Conservation (phyloP, 805 yeast species). For the Saccharomycopsis javanensis region DNA sequence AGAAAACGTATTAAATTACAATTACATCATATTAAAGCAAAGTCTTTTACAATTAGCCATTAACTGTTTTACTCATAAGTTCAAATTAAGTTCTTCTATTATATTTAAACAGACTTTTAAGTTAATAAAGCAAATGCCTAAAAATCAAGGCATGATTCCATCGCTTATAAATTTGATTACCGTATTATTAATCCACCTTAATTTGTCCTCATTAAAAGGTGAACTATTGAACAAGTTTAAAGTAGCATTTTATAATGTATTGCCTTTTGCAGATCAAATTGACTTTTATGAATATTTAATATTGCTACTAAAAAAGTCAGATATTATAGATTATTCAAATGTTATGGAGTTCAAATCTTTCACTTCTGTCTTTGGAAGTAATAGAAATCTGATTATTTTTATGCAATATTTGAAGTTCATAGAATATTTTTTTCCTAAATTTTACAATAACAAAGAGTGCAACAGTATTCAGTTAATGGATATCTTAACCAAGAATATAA, state of each 20-base stretch:
- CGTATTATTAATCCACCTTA: constrained; percentile 2
- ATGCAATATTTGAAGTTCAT: background rate
- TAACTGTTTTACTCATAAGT: constrained; percentile 4
- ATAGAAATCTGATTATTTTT: background rate
- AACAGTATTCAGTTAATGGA: background rate
- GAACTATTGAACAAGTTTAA: constrained; percentile 10
- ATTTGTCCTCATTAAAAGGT: constrained; percentile 4
- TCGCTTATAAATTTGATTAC: constrained; percentile 4
- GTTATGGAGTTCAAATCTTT: background rate
- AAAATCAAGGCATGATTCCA: background rate
- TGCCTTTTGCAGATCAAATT: background rate
- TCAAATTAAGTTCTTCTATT: background rate
- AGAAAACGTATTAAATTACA: constrained; percentile 1
- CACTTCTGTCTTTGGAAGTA: background rate
- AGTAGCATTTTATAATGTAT: constrained; percentile 3
- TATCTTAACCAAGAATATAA: background rate
- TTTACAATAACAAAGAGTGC: background rate
- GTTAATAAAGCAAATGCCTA: constrained; percentile 8
- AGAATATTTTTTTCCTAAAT: background rate
- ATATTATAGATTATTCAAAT: background rate
- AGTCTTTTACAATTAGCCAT: constrained; percentile 3
- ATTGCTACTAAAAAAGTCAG: background rate
- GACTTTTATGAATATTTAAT: background rate
- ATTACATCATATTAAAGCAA: constrained; percentile 7
- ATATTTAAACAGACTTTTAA: constrained; percentile 12